phyloP scores from a whole-genome alignment of 2,329 filamentous ascomycete genomes.

The Ophiocordyceps australis region DNA sequence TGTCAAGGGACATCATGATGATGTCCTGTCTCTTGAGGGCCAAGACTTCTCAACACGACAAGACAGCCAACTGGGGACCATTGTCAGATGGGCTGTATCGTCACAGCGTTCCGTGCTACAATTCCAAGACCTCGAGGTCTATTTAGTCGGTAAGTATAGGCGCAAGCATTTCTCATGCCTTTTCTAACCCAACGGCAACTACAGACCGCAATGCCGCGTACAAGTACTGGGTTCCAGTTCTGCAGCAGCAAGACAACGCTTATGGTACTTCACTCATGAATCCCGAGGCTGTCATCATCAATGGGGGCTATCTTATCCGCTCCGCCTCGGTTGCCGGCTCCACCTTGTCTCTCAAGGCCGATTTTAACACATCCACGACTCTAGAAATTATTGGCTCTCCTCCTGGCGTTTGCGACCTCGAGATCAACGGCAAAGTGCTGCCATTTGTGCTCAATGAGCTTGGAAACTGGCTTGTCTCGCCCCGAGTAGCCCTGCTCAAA shows the following conservation, averaged over 20 bases:
- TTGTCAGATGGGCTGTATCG: slow-evolving; percentile 14
- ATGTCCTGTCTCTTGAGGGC: slow-evolving; percentile 8
- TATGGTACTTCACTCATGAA: slow-evolving; percentile 17
- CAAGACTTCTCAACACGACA: slow-evolving; percentile 10
- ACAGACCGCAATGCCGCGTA: slow-evolving; percentile 47
- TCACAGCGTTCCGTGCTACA: slow-evolving; percentile 11
- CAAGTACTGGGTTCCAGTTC: slow-evolving; percentile 48
- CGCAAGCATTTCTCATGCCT: too few relatives aligned
- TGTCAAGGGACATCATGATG: slow-evolving; percentile 12
- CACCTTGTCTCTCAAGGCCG: slow-evolving; percentile 46
- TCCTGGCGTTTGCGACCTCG: slow-evolving; percentile 22
- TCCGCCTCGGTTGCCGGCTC: slow-evolving; percentile 34
- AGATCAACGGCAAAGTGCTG: slow-evolving; percentile 19
- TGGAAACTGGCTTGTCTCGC: slow-evolving; percentile 29
- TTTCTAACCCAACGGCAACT: neutral
- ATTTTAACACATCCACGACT: slow-evolving; percentile 50
- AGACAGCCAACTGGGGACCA: slow-evolving; percentile 4
- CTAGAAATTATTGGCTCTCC: slow-evolving; percentile 52
- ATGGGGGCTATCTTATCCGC: slow-evolving; percentile 46
- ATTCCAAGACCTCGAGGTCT: slow-evolving; percentile 20
- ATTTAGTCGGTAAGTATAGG: slow-evolving; percentile 14
- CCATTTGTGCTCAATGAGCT: slow-evolving; percentile 16
- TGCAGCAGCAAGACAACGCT: slow-evolving; percentile 16
- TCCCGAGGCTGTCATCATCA: slow-evolving; percentile 32
- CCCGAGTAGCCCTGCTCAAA: slow-evolving; percentile 31